These are phyloP conservation scores for Tagetes patula DNA, from an alignment of 129 eudicot species.

Conservation along the genomic window DNA sequence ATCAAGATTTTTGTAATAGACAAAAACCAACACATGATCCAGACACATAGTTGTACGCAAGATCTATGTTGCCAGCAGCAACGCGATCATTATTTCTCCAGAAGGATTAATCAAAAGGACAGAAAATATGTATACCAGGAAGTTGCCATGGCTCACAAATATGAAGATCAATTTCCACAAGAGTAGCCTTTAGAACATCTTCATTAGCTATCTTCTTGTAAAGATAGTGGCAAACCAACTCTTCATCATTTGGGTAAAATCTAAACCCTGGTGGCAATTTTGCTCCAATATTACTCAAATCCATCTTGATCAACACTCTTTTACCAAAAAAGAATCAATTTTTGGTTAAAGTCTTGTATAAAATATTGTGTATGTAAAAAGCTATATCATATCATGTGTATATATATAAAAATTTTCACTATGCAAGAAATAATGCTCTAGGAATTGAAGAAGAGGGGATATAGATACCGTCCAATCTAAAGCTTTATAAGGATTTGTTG, in stretches of 20 bases:
- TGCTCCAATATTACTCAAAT: slow-evolving; percentile 76
- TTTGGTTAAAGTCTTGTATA: slow-evolving; percentile 21
- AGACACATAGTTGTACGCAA: background rate
- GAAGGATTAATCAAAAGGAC: background rate
- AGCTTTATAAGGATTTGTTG: slow-evolving; percentile 29
- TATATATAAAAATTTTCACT: slow-evolving; percentile 17
- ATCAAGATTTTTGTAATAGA: background rate
- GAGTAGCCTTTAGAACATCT: slow-evolving; percentile 58
- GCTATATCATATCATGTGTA: slow-evolving; percentile 28
- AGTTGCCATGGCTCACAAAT: slow-evolving; percentile 99
- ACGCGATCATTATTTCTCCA: background rate
- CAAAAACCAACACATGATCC: background rate
- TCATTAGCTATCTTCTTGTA: slow-evolving; percentile 75
- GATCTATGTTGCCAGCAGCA: background rate
- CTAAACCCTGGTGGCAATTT: slow-evolving; percentile 91
- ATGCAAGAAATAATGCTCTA: slow-evolving; percentile 27
- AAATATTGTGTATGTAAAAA: slow-evolving; percentile 28
- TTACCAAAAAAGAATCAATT: slow-evolving; percentile 25
- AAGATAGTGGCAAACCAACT: slow-evolving; percentile 88
- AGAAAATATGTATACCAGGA: slow-evolving; percentile 59
- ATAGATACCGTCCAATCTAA: slow-evolving; percentile 31
- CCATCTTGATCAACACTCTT: slow-evolving; percentile 46
- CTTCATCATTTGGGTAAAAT: slow-evolving; percentile 94
- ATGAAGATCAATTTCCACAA: slow-evolving; percentile 88
- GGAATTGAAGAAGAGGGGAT: slow-evolving; percentile 33